These are phyloP conservation scores for Pugionium dolabratum DNA, from an alignment of 345 rosid genomes.

Conservation along the genomic window DNA sequence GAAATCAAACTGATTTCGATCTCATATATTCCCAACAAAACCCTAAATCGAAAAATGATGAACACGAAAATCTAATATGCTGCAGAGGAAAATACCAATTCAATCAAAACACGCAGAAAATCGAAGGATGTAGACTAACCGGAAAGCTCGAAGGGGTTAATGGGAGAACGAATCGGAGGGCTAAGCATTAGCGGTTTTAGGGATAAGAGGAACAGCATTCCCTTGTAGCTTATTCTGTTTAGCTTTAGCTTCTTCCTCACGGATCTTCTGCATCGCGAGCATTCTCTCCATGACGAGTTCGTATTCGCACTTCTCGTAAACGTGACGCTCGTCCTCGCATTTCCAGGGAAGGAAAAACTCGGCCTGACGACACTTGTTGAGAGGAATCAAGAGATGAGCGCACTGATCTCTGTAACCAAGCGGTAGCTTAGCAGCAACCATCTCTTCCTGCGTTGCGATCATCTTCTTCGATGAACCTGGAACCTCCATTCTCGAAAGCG, in stretches of 20 bases:
- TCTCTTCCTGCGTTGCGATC: slow-evolving; percentile 94
- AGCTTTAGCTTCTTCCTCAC: slow-evolving; percentile 65
- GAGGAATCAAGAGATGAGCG: slow-evolving; percentile 91
- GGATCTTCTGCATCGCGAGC: slow-evolving; percentile 99
- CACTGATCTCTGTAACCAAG: slow-evolving; percentile 91
- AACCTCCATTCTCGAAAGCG: slow-evolving; percentile 50
- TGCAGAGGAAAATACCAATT: too few relatives aligned
- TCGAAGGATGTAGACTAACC: slow-evolving; percentile 29
- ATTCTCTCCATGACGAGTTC: slow-evolving; percentile 99
- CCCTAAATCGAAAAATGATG: slow-evolving; percentile 16
- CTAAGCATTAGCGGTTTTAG: slow-evolving; percentile 84
- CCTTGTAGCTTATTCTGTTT: slow-evolving; percentile 52
- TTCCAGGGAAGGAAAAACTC: slow-evolving; percentile 98
- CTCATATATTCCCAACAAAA: slow-evolving; percentile 12
- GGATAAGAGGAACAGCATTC: slow-evolving; percentile 63
- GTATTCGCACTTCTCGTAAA: slow-evolving; percentile 96
- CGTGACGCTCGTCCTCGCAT: slow-evolving; percentile 90
- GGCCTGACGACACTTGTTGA: slow-evolving; percentile 92
- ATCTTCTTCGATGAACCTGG: slow-evolving; percentile 94
- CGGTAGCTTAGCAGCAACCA: slow-evolving; percentile 83
- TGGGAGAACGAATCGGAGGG: slow-evolving; percentile 15
- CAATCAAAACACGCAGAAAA: too few relatives aligned
- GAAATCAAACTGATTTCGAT: neutral
- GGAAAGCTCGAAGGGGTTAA: neutral
- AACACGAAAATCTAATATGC: too few relatives aligned